These are phyloP conservation scores for Colletotrichum spaethianum DNA, from an alignment of 2,329 filamentous ascomycete species.

Conservation along the genomic window DNA sequence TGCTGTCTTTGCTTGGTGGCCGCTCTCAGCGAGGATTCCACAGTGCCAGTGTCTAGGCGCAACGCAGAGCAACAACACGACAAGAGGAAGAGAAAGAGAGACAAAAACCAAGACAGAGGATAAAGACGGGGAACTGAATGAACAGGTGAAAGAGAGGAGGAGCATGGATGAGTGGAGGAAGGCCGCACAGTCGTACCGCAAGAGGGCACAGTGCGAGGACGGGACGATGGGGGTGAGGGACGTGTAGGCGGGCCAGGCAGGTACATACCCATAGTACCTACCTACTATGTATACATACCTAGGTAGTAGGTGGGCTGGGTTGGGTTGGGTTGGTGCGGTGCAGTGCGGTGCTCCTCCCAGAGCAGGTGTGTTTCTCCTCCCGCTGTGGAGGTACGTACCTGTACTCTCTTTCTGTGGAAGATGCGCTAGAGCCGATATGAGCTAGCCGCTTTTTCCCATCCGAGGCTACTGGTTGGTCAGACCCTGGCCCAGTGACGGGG, in stretches of 20 bases:
- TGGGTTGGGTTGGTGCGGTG: neutral
- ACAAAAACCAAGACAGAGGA: constrained; percentile 16
- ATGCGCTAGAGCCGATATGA: neutral
- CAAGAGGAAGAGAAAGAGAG: neutral
- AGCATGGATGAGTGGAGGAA: constrained; percentile 19
- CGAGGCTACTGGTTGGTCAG: constrained; percentile 25
- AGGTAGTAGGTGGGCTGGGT: too few species aligned
- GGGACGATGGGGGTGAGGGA: neutral
- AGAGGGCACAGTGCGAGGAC: neutral
- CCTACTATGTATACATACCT: too few species aligned
- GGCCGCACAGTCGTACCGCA: neutral
- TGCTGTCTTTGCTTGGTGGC: constrained; percentile 24
- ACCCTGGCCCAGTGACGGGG: constrained; percentile 1
- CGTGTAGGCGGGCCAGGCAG: neutral
- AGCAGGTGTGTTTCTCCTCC: neutral
- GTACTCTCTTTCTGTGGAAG: rapidly evolving
- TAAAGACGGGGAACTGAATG: constrained; percentile 18
- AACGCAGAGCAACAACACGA: constrained; percentile 8
- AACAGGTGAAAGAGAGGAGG: constrained; percentile 1
- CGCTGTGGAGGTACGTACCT: neutral
- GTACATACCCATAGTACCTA: too few species aligned
- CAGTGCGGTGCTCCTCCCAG: neutral
- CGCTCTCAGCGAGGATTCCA: constrained; percentile 36
- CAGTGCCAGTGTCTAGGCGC: constrained; percentile 34
- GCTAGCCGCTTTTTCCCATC: neutral